Evolutionary conservation across 169 alveolate genomes (phyloP), one percentile per base, ranked within the genome.

Genomic region (Eimeria tenella): DNA sequence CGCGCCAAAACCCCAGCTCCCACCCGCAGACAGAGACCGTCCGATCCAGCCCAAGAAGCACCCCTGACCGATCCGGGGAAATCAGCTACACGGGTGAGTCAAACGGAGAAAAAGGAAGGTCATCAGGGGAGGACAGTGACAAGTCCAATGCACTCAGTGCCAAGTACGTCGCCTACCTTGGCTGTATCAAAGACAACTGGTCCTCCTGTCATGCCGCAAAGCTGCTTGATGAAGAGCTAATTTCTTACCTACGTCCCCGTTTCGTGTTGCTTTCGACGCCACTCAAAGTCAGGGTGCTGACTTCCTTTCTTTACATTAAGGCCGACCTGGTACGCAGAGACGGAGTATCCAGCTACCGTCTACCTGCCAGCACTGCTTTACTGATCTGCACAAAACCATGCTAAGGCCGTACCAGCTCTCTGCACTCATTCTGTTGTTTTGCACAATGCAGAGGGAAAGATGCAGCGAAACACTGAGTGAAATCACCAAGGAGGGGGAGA

Each of bases 201-300:
- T 96, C 98, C 42, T 96, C 98, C 49, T 97, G 98, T 75, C 98
- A 97, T 50, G 98, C 98, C 3, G 93, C 98, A 8, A 95, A 96
- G 71, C 93, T 97, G 87, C 94, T 97, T 13, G 94, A 97, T 58
- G 89, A 94, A 56, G 97, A 96, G 42, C 95, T 97, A 31, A 93
- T 97, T 63, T 74, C 93, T 19, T 96, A 97, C 93, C 96, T 97
- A 4, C 97, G 94, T 5, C 98, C 97, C 50, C 91, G 98, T 65
- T 97, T 97, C 79, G 91, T 96, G 65, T 96, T 95, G 94, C 96
- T 96, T 19, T 96, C 98, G 31, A 96, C 98, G 10, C 98, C 98
- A 0, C 96, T 97, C 21, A 96, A 97, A 50, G 98, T 97, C 55
- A 94, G 98, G 21, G 96, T 97, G 5, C 89, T 97, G 86, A 97